These are phyloP conservation scores for Amylocarpus encephaloides DNA, from an alignment of 2,329 filamentous ascomycete genomes.

Conservation along the genomic window DNA sequence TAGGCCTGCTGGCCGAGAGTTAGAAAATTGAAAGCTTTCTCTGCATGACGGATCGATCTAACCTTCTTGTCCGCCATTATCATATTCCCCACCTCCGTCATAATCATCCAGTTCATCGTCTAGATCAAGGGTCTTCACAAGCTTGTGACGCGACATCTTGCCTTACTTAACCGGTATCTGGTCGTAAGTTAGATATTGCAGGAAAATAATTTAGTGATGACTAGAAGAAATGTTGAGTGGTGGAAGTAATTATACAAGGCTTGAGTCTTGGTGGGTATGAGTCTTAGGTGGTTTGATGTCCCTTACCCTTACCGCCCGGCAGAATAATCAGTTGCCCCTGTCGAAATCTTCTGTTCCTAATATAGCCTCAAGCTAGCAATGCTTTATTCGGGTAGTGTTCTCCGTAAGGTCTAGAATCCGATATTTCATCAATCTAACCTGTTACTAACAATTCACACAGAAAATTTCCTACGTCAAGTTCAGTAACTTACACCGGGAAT, in stretches of 20 bases:
- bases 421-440: no score
- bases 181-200: no score
- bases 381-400: not conserved
- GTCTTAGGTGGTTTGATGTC: not conserved
- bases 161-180: no score
- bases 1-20: slow-evolving; percentile 20
- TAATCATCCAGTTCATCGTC: slow-evolving; percentile 46
- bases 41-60: not conserved
- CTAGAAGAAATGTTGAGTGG: no score
- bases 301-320: not conserved
- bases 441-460: no score
- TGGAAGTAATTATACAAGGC: no score
- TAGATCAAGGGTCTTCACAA: slow-evolving; percentile 35
- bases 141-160: slow-evolving; percentile 36
- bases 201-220: no score
- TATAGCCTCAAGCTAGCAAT: no score
- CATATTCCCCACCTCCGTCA: slow-evolving; percentile 41
- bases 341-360: not conserved
- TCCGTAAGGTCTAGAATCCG: no score
- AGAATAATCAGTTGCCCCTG: not conserved
- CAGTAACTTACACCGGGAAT: no score
- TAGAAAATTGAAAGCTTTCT: slow-evolving; percentile 1
- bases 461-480: no score
- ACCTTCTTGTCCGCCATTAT: slow-evolving; percentile 31
- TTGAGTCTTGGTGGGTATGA: not conserved